Evolutionary conservation across 1,284 basidiomycete species (phyloP), one percentile per base, ranked within the genome.

Genomic region (Papiliotrema terrestris): DNA sequence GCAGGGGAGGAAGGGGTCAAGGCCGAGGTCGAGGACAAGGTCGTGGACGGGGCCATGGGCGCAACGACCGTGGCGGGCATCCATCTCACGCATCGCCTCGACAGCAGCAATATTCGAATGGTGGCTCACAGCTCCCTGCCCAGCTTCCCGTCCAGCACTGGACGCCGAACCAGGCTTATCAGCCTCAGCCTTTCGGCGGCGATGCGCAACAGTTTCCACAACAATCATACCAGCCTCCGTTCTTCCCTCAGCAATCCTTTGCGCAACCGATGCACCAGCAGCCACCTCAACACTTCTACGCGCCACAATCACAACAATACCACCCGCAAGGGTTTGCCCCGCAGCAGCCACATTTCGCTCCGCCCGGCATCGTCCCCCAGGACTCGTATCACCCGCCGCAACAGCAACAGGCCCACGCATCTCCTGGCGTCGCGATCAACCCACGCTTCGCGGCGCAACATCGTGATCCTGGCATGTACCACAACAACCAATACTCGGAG

Each of bases 371-470:
- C 36, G 17, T 32, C 9, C 46, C 47, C 13, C 50, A 57, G 36
- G 49, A 52, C 20, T 43, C 37, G 19, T 54, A 46, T 35, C 51
- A 45, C 22, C 47, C 53, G 11, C 46, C 26, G 20, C 58, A 59
- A 45, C 39, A 49, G 9, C 20, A 11, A 22, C 19, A 4, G 8
- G 15, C 15, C 20, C 8, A 32, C 23, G 26, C 35, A 32, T 49
- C 14, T 43, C 26, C 35, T 19, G 39, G 22, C 25, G 67, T 68
- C 3, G 74, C 70, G 1, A 74, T 75, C 65, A 76, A 76, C 58
- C 74, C 74, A 22, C 52, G 67, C 17, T 75, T 76, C 45, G 71
- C 70, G 4, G 15, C 19, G 19, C 29, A 47, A 6, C 23, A 23
- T 38, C 36, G n/a, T 11, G n/a, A 46, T 46, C 45, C 22, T 14